phyloP scores from a whole-genome alignment of 2,329 filamentous ascomycete genomes.

The Teratosphaeriaceae sp. region DNA sequence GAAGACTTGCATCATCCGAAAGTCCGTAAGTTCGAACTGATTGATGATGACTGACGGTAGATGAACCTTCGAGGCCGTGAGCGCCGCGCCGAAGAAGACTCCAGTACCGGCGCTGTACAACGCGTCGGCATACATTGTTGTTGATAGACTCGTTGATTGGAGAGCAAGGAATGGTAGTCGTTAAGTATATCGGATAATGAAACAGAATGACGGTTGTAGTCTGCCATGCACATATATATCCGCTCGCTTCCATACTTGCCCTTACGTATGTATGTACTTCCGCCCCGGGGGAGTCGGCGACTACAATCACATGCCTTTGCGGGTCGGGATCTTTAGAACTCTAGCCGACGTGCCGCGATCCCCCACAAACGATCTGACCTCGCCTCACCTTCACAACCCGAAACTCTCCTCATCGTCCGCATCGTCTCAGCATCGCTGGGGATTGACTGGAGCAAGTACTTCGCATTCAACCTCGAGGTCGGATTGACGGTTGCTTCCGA shows the following conservation, averaged over 20 bases:
- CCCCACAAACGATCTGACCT: no score
- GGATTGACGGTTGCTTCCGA: no score
- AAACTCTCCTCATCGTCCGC: no score
- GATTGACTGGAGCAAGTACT: no score
- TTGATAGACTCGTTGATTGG: not conserved
- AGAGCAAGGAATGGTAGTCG: not conserved
- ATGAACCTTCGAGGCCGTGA: not conserved
- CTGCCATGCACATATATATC: not conserved
- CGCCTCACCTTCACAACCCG: no score
- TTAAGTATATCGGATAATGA: not conserved
- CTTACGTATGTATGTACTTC: no score
- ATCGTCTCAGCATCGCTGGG: no score
- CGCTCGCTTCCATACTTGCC: not conserved
- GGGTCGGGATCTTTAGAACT: no score
- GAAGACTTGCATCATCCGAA: constrained; percentile 4
- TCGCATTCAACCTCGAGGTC: no score
- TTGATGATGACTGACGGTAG: constrained; percentile 1
- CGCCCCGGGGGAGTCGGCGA: no score
- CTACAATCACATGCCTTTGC: no score
- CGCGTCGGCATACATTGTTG: not conserved
- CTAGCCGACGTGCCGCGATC: no score
- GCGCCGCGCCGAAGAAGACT: not conserved
- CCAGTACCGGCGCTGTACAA: not conserved
- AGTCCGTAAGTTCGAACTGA: constrained; percentile 1
- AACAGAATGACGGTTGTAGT: not conserved